Percentiles rank a stretch among this genome's conserved stretches.
These are phyloP conservation scores for Pyricularia sp. DNA, from an alignment of 2,329 filamentous ascomycete genomes.

Conservation along the genomic window DNA sequence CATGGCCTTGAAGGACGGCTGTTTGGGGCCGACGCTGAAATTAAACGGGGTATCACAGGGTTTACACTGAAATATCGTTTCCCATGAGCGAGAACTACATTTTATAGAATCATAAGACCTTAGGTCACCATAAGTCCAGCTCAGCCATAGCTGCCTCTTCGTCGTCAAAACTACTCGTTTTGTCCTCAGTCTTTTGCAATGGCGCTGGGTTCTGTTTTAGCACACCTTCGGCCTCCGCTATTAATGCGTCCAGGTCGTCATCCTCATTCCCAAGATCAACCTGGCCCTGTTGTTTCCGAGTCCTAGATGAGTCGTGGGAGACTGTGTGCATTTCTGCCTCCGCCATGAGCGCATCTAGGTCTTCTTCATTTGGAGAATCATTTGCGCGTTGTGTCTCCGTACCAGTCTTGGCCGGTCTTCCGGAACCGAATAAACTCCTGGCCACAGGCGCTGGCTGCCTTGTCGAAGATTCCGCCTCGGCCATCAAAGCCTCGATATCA, in stretches of 20 bases:
- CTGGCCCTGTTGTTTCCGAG: neutral
- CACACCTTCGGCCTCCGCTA: constrained; percentile 13
- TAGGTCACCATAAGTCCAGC: constrained; percentile 38
- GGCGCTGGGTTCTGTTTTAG: neutral
- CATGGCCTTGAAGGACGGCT: neutral
- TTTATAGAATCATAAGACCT: constrained; percentile 2
- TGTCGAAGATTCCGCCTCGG: constrained; percentile 26
- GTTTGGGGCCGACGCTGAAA: neutral
- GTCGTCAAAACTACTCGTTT: constrained; percentile 33
- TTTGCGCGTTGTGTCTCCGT: neutral
- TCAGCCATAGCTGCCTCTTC: constrained; percentile 58
- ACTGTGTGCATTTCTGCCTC: constrained; percentile 12
- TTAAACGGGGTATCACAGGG: neutral
- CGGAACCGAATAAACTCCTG: constrained; percentile 15
- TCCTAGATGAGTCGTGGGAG: neutral
- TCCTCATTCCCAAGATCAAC: neutral
- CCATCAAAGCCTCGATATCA: constrained; percentile 39
- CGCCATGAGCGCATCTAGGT: constrained; percentile 23
- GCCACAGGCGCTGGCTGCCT: constrained; percentile 17
- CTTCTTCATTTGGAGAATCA: constrained; percentile 5
- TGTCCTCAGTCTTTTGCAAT: neutral
- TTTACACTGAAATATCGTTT: neutral
- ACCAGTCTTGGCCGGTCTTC: neutral
- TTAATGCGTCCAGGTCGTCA: constrained; percentile 20
- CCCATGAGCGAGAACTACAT: neutral